Conservation (phyloP, 495 filamentous ascomycete genomes). For the Ascobolus immersus region DNA sequence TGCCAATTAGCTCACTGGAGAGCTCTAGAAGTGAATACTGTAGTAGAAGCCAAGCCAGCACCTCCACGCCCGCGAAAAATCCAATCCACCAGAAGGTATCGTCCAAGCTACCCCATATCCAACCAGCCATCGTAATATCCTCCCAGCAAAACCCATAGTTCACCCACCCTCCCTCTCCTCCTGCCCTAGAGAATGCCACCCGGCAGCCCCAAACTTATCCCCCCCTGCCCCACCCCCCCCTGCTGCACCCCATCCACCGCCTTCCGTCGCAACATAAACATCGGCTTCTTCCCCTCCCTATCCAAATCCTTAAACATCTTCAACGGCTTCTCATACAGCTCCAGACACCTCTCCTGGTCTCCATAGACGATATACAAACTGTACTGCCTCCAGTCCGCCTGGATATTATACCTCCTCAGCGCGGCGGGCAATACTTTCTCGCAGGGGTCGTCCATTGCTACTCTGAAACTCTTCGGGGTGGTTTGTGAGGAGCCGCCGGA, state of each 20-base stretch:
- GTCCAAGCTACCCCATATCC: no score
- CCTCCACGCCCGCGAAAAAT: no score
- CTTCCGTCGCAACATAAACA: conserved; percentile 71
- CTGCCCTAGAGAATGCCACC: background rate
- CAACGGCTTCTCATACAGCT: conserved; percentile 71
- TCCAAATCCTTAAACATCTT: conserved; percentile 93
- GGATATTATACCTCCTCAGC: conserved; percentile 93
- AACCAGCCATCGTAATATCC: no score
- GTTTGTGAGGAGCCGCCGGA: no score
- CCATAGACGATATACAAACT: conserved; percentile 94
- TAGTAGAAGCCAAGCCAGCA: no score
- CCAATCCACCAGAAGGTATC: no score
- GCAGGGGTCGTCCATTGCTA: conserved; percentile 92
- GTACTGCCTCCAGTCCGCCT: conserved; percentile 87
- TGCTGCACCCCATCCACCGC: conserved; percentile 4
- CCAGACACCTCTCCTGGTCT: conserved; percentile 84
- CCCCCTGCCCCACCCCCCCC: conserved; percentile 2
- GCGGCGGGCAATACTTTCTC: conserved; percentile 90
- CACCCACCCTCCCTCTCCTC: conserved; percentile 1
- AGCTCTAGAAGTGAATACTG: no score
- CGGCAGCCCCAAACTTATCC: conserved; percentile 4
- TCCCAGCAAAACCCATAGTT: background rate
- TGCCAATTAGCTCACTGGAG: no score
- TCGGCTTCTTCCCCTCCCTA: conserved; percentile 87
- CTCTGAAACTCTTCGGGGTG: conserved; percentile 92